Evolutionary conservation across 108 stramenopile genomes (phyloP), one percentile per base, ranked within the genome.

Genomic region (Skeletonema grethae): DNA sequence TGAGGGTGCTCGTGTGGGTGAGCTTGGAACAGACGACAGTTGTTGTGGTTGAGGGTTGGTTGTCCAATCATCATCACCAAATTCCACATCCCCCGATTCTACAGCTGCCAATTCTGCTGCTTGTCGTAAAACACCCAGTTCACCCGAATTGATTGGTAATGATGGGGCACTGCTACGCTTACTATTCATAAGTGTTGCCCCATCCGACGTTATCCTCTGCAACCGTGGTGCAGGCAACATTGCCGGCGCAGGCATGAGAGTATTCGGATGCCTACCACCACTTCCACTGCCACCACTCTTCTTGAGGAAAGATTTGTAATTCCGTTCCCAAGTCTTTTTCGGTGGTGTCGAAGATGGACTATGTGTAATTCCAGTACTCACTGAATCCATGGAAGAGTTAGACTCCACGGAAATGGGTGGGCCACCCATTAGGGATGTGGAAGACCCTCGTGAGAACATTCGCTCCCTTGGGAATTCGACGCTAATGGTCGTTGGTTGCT

Each of bases 241-340:
- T 5, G 46, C n/a, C 7, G 46, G 46, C 5, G 46, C 6, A 18
- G 46, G 46, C 15, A 6, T 46, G 45, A 5, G 16, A 48, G n/a
- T n/a, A 48, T 48, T n/a, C 4, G 3, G 16, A 48, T 48, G n/a
- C 46, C 10, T 9, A 38, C 10, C 9, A 38, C 46, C 16, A 5
- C 45, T n/a, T 1, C 13, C 13, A 16, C 15, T n/a, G 3, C 46
- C 46, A 0, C 59, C 65, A 11, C 66, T 29, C 61, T 67, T 69
- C 48, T 62, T 73, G 24, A 87, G 71, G 61, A 87, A 87, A 8
- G 77, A 82, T 53, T 68, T 79, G 61, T 85, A 87, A 29, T 85
- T 82, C n/a, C 65, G 73, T 72, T 87, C 87, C 87, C 87, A 87
- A 5, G 73, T 72, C 67, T 87, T 87, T 57, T 83, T 86, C 32